Conservation (phyloP, 2,329 filamentous ascomycete genomes). For the Exophiala sp. region DNA sequence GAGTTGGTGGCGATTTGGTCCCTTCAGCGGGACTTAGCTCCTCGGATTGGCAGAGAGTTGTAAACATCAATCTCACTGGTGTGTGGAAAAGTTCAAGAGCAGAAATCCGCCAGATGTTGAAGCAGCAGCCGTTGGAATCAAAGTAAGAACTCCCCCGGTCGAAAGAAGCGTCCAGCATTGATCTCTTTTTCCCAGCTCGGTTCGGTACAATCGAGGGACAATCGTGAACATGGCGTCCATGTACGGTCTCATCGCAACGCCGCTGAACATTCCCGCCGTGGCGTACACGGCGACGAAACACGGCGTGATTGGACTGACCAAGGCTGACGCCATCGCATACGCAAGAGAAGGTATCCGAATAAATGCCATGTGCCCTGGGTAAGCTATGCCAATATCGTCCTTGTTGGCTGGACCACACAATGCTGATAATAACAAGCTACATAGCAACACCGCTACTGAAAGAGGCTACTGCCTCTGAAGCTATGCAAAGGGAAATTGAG, state of each 20-base stretch:
- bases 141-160: slow-evolving; percentile 3
- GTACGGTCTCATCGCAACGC: slow-evolving; percentile 19
- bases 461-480: neutral
- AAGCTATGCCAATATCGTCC: slow-evolving; percentile 26
- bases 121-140: slow-evolving; percentile 17
- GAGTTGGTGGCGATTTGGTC: slow-evolving; percentile 44
- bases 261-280: slow-evolving; percentile 39
- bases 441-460: slow-evolving; percentile 16
- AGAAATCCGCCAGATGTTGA: slow-evolving; percentile 46
- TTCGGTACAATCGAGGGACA: slow-evolving; percentile 34
- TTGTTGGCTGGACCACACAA: neutral
- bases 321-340: slow-evolving; percentile 43
- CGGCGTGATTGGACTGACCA: slow-evolving; percentile 17
- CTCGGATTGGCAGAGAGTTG: slow-evolving; percentile 49
- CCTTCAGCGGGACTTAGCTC: slow-evolving; percentile 47
- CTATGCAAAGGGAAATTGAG: slow-evolving; percentile 36
- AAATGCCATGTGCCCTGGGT: slow-evolving; percentile 59
- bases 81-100: slow-evolving; percentile 57
- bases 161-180: neutral
- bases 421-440: slow-evolving; percentile 9
- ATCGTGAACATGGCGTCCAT: slow-evolving; percentile 43
- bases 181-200: slow-evolving; percentile 36
- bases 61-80: slow-evolving; percentile 55
- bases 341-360: slow-evolving; percentile 52
- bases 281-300: slow-evolving; percentile 15